These are phyloP conservation scores for Vicia sativa DNA, from an alignment of 306 rosid genomes.

Conservation along the genomic window DNA sequence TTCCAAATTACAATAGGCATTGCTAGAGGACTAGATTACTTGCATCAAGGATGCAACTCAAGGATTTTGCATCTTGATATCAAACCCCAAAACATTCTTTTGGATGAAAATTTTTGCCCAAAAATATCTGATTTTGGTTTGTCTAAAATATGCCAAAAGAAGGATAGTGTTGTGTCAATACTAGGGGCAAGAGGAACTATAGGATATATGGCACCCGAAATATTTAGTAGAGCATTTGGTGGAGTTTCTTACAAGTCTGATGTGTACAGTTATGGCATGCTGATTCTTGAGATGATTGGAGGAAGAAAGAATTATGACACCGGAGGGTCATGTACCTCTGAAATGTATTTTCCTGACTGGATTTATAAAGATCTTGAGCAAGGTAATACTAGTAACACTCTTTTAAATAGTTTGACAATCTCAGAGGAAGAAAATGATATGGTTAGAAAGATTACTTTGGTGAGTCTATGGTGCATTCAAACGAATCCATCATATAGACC, in stretches of 20 bases:
- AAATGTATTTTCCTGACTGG: neutral
- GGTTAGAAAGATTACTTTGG: neutral
- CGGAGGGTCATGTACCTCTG: neutral
- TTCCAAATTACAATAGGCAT: too few relatives aligned
- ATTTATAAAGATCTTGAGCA: constrained; percentile 8
- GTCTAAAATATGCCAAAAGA: constrained; percentile 39
- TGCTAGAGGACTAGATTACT: constrained; percentile 45
- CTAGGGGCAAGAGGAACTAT: constrained; percentile 4
- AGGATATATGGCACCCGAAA: too few relatives aligned
- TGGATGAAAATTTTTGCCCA: constrained; percentile 2
- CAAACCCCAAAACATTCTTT: constrained; percentile 22
- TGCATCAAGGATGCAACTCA: constrained; percentile 29
- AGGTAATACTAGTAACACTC: neutral
- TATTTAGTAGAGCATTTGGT: neutral
- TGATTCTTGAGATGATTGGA: constrained; percentile 42
- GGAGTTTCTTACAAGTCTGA: constrained; percentile 7
- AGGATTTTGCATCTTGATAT: constrained; percentile 20
- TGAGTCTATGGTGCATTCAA: constrained; percentile 16
- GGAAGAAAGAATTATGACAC: constrained; percentile 38
- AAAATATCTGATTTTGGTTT: constrained; percentile 46
- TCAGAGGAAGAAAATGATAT: too few relatives aligned
- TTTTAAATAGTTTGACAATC: neutral
- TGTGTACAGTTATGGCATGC: constrained; percentile 7
- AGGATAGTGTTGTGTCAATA: constrained; percentile 37
- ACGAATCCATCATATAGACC: neutral